Evolutionary conservation across 306 rosid genomes (phyloP).

Genomic region (Medicago truncatula): DNA sequence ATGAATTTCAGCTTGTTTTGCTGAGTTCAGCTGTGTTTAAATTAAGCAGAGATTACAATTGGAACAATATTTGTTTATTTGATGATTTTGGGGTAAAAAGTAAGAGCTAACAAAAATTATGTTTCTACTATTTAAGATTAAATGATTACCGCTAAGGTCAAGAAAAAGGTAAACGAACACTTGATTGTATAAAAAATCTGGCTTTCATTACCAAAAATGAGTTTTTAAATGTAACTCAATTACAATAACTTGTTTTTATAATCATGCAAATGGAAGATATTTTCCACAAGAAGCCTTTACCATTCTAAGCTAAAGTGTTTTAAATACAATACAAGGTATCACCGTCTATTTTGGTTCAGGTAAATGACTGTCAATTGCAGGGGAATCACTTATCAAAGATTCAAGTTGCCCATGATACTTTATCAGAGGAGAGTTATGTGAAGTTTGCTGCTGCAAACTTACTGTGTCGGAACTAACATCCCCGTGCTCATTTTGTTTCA

Average conservation of each 20-base stretch:
- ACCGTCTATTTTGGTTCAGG: slow-evolving; percentile 41
- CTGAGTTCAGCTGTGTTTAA: background rate
- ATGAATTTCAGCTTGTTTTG: slow-evolving; percentile 21
- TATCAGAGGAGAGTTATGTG: slow-evolving; percentile 44
- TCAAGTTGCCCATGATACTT: slow-evolving; percentile 54
- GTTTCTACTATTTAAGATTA: background rate
- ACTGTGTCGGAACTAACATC: slow-evolving; percentile 37
- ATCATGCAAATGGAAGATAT: slow-evolving; percentile 10
- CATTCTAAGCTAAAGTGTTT: slow-evolving; percentile 30
- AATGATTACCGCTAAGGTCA: slow-evolving; percentile 3
- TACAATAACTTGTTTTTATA: slow-evolving; percentile 12
- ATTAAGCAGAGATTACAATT: background rate
- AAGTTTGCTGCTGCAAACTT: slow-evolving; percentile 46
- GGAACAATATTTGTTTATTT: background rate
- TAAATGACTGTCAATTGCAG: slow-evolving; percentile 52
- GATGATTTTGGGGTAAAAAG: background rate
- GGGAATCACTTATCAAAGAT: slow-evolving; percentile 56
- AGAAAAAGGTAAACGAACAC: slow-evolving; percentile 6
- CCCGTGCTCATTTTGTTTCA: slow-evolving; percentile 34
- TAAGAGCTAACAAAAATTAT: slow-evolving; percentile 14
- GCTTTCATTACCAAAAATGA: slow-evolving; percentile 5
- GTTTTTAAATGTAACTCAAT: background rate
- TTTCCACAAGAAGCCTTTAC: slow-evolving; percentile 17
- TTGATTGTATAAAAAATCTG: background rate
- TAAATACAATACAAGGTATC: slow-evolving; percentile 13